Base-by-base conservation (phyloP, 306 rosid species). In the Begonia peltatifolia region DNA sequence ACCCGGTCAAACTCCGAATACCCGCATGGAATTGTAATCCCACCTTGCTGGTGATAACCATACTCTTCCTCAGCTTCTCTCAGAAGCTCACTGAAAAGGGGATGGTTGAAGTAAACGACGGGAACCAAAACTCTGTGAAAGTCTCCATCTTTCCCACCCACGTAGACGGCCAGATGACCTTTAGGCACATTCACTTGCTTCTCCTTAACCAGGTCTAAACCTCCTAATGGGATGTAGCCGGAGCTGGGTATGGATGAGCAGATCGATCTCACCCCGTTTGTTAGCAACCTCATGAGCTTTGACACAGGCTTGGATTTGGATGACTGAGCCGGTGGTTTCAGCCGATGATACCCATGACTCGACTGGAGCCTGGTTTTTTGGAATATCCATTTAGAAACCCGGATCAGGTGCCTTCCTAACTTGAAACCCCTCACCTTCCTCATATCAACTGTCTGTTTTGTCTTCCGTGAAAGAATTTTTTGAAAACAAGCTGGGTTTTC, bases 81-180 rank as follows among this genome's bases (percentile, higher is more conserved):
- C 14, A 89, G 58, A 44, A 89, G 74, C 42, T 74, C 83, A 9
- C 87, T 65, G 36, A 89, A 89, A 57, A 85, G 61, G 0, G 87
- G 95, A 42, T 89, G 97, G 73, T 89, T 89, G 22, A 78, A 85
- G 68, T 84, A 89, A 10, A 89, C 65, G 60, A 85, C 94, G 5
- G 97, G 97, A 52, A 89, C 87, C 73, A 89, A 13, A 4, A 82
- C 95, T 0, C 97, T 72, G 50, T 54, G 78, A 43, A 70, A 78
- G 60, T 71, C 87, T 1, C 85, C 87, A 63, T 78, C 90, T 11
- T 76, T 66, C 68, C 82, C 78, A 1, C 87, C 94, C 36, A 89
- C 94, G 57, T 89, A 89, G 1, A 89, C 94, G 4, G 97, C 97
- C 68, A 80, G 56, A 56, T 85, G 79, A 0, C 97, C 97, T 59